A percentile compares a stretch with the other conserved stretches of the same genome.
Conservation (phyloP, 768 basidiomycete species). For the Tulasnella sp. region DNA sequence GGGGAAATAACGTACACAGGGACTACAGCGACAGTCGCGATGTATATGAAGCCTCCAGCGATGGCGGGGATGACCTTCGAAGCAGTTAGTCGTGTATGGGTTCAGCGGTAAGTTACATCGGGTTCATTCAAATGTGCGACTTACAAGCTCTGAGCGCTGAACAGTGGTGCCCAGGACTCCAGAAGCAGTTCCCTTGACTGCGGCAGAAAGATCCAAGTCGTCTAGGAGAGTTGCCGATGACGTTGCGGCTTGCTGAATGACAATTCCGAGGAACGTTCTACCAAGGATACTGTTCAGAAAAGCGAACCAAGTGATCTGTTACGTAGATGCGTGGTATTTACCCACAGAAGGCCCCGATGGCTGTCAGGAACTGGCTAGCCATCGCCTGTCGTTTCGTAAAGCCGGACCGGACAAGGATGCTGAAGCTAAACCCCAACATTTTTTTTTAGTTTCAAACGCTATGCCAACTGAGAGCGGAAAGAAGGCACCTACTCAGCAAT, state of each 20-base stretch:
- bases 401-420: constrained; percentile 45
- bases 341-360: constrained; percentile 65
- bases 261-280: constrained; percentile 73
- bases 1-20: constrained; percentile 55
- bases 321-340: constrained; percentile 27
- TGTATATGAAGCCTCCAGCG: constrained; percentile 86
- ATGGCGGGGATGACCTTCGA: constrained; percentile 83
- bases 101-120: constrained; percentile 15
- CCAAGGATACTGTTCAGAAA: background rate
- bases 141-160: constrained; percentile 66
- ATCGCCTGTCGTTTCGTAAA: constrained; percentile 87
- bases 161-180: constrained; percentile 80
- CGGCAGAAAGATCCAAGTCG: constrained; percentile 57
- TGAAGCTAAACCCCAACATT: constrained; percentile 1
- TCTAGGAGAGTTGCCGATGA: constrained; percentile 27
- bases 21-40: constrained; percentile 83
- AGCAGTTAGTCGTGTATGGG: background rate
- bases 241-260: constrained; percentile 64
- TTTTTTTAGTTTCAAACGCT: background rate
- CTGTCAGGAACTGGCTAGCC: constrained; percentile 87
- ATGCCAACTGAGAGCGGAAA: constrained; percentile 35
- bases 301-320: background rate
- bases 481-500: constrained; percentile 95
- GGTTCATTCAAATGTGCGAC: constrained; percentile 25
- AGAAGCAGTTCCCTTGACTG: constrained; percentile 59